Evolutionary conservation across 495 filamentous ascomycete genomes (phyloP).

Genomic region (Aspergillus indologenus): DNA sequence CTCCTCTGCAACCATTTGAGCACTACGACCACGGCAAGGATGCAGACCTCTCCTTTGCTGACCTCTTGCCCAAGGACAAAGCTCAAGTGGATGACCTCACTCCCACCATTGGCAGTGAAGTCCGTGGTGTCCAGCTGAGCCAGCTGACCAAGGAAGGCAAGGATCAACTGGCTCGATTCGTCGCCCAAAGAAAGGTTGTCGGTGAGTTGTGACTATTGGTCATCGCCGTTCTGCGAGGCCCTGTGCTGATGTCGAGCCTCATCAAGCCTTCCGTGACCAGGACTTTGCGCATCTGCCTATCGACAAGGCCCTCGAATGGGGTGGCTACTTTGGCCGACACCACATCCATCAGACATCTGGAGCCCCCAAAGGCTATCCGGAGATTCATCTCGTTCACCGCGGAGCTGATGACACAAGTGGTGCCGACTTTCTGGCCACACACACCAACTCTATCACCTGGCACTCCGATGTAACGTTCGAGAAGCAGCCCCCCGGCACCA

Average conservation of each 20-base stretch:
- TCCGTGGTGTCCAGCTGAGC: slow-evolving; percentile 54
- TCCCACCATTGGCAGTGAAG: slow-evolving; percentile 54
- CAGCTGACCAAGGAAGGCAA: slow-evolving; percentile 50
- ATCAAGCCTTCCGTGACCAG: slow-evolving; percentile 57
- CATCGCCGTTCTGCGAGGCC: not conserved
- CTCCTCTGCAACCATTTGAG: slow-evolving; percentile 42
- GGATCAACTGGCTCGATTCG: slow-evolving; percentile 56
- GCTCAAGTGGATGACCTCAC: slow-evolving; percentile 47
- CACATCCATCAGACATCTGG: slow-evolving; percentile 63
- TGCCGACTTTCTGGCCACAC: slow-evolving; percentile 48
- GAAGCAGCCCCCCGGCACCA: slow-evolving; percentile 62
- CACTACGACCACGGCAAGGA: slow-evolving; percentile 50
- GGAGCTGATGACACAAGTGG: slow-evolving; percentile 50
- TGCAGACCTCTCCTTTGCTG: slow-evolving; percentile 50
- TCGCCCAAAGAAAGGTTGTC: slow-evolving; percentile 57
- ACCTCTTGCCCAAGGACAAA: slow-evolving; percentile 45
- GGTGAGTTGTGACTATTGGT: slow-evolving; percentile 24
- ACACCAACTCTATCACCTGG: slow-evolving; percentile 59
- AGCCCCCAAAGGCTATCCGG: slow-evolving; percentile 55
- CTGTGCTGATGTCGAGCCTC: slow-evolving; percentile 1
- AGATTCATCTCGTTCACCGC: slow-evolving; percentile 61
- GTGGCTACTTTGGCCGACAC: slow-evolving; percentile 59
- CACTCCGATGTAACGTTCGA: slow-evolving; percentile 66
- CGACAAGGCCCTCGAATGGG: slow-evolving; percentile 52
- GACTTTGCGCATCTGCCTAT: slow-evolving; percentile 58